Conservation (phyloP, 805 yeast genomes). For the Wickerhamiella spandovensis region DNA sequence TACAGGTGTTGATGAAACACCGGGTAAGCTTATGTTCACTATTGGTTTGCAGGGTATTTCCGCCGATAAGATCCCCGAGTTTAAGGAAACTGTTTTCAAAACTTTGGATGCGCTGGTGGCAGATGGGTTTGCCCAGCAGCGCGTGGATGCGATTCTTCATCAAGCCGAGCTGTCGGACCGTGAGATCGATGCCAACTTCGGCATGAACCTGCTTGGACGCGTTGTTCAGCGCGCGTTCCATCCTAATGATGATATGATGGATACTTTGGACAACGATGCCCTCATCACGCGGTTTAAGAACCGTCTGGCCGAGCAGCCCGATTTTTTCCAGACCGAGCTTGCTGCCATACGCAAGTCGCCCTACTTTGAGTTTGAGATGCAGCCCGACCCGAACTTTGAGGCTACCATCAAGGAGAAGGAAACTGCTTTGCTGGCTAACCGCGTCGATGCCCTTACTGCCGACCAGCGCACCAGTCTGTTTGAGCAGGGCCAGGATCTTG, state of each 20-base stretch:
- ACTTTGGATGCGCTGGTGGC: constrained; percentile 34
- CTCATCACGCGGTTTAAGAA: constrained; percentile 45
- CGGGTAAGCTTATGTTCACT: constrained; percentile 65
- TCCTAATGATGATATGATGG: constrained; percentile 55
- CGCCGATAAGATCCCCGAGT: constrained; percentile 30
- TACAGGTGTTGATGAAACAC: constrained; percentile 73
- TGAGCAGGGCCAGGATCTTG: constrained; percentile 45
- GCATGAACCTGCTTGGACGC: constrained; percentile 59
- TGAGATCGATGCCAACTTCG: constrained; percentile 83
- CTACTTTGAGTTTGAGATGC: constrained; percentile 60
- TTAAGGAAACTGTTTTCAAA: constrained; percentile 35
- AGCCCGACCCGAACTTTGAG: constrained; percentile 49
- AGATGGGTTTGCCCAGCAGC: constrained; percentile 37
- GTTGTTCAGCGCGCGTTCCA: constrained; percentile 80
- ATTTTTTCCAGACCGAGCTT: constrained; percentile 47
- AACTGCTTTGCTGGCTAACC: constrained; percentile 32
- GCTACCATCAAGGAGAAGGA: constrained; percentile 44
- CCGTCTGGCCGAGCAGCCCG: constrained; percentile 43
- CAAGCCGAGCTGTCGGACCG: constrained; percentile 75
- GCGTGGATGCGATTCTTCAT: constrained; percentile 77
- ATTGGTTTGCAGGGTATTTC: constrained; percentile 73
- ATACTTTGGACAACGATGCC: constrained; percentile 49
- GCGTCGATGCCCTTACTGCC: constrained; percentile 34
- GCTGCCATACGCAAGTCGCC: constrained; percentile 41
- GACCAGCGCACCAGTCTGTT: constrained; percentile 45